Base-by-base conservation (phyloP, 31 red algal genomes). In the Bonnemaisonia californica region DNA sequence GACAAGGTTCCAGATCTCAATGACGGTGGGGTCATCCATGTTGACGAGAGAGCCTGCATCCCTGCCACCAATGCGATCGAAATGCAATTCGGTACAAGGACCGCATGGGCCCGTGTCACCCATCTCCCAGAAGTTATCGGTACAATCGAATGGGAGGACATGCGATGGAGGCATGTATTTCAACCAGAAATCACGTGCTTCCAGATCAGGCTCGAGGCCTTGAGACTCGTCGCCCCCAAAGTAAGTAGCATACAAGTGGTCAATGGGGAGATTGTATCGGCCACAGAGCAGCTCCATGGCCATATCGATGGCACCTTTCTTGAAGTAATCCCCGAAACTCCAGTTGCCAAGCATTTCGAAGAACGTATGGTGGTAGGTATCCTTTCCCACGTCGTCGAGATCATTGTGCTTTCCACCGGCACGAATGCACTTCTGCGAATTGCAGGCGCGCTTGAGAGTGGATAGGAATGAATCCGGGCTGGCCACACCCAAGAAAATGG, bases 281-380 rank as follows among this genome's bases (percentile, higher is more conserved):
- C 83, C 40, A 2, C 41, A 60, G 2, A 99, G 79, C 22, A 99
- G 83, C 4, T 88, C 42, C 47, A 85, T 84, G 11, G 91, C 91
- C 94, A 83, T 90, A 45, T 92, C 88, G 67, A 99, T 96, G 13
- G 97, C 97, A 36, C 91, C 94, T 31, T 78, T 54, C 65, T 99
- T 99, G 72, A 99, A 99, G 71, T 99, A 99, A 62, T 94, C 91
- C 0, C 97, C 97, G 76, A 99, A 96, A 54, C 84, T 90, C 97
- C 97, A 99, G 62, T 97, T 99, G 40, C 97, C 97, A 66, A 99
- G 76, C 97, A 99, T 99, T 75, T 99, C 97, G 54, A 99, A 99
- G 70, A 99, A 96, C 18, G 97, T 99, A 41, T 96, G 94, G 65
- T 99, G 97, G 64, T 99, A 99, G 37, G 94, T 99, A 71, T 99